phyloP scores from a whole-genome alignment of 176 grass and related monocot species.

The Elymus sibiricus region DNA sequence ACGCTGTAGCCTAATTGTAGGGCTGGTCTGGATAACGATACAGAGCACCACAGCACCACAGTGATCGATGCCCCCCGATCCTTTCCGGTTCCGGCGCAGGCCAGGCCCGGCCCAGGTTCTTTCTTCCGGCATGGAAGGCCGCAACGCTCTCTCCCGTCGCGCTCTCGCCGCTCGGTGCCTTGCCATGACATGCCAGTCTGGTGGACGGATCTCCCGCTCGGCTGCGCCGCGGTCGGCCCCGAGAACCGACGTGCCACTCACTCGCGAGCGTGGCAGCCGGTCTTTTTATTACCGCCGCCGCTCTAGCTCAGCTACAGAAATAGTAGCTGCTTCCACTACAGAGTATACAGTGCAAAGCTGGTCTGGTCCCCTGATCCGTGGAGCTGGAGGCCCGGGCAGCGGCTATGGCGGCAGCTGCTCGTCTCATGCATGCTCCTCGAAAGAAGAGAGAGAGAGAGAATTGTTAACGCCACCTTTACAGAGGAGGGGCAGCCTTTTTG shows the following conservation, averaged over 20 bases:
- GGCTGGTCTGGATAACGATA: not conserved
- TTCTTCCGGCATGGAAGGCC: not conserved
- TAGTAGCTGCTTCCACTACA: not conserved
- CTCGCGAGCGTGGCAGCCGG: not conserved
- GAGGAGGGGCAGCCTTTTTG: not conserved
- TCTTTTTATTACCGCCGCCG: not conserved
- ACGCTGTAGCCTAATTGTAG: not conserved
- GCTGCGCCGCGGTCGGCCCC: not conserved
- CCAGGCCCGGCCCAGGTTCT: not conserved
- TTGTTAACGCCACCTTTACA: constrained; percentile 24
- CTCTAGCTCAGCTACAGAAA: not conserved
- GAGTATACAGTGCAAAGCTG: not conserved
- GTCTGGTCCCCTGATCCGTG: not conserved
- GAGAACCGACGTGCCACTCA: not conserved
- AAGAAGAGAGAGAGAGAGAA: not conserved
- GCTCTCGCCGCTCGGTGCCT: too few species aligned
- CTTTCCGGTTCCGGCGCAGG: not conserved
- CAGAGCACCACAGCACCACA: too few species aligned
- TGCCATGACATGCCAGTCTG: too few species aligned
- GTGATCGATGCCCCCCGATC: not conserved
- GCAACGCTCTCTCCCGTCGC: too few species aligned
- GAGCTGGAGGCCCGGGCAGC: not conserved
- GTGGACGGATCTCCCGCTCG: not conserved
- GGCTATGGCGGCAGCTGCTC: not conserved
- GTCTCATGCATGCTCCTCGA: not conserved